Conservation (phyloP, 345 rosid species). For the Theobroma cacao region DNA sequence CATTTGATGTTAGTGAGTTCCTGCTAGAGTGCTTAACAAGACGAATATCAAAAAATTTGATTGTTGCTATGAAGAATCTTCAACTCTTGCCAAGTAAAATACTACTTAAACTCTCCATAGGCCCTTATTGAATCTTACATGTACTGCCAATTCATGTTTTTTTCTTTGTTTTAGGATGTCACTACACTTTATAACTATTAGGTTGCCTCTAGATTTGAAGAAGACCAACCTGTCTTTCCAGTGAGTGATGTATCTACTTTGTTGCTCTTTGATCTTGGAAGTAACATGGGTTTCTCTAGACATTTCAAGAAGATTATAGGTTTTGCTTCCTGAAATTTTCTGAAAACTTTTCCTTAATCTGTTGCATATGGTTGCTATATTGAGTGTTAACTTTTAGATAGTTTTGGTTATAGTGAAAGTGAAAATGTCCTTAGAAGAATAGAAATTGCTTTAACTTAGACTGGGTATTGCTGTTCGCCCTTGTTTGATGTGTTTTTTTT, state of each 20-base stretch:
- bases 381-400: not conserved
- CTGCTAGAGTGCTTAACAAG: not conserved
- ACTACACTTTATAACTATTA: not conserved
- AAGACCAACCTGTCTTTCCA: not conserved
- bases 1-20: not conserved
- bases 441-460: not conserved
- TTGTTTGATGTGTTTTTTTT: not conserved
- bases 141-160: not conserved
- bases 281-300: not conserved
- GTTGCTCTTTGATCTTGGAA: not conserved
- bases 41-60: not conserved
- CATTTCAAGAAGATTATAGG: not conserved
- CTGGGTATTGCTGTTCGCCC: not conserved
- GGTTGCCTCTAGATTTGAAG: not conserved
- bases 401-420: not conserved
- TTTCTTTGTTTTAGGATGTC: not conserved
- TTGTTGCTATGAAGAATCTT: not conserved
- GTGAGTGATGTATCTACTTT: not conserved
- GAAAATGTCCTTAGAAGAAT: not conserved
- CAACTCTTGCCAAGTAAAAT: conserved; percentile 3
- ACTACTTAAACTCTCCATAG: not conserved
- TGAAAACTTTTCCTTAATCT: not conserved
- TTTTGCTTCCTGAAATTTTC: not conserved
- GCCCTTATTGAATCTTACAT: not conserved
- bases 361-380: not conserved